Conservation (phyloP, 148 eudicot genomes). For the Linanthus parryae region DNA sequence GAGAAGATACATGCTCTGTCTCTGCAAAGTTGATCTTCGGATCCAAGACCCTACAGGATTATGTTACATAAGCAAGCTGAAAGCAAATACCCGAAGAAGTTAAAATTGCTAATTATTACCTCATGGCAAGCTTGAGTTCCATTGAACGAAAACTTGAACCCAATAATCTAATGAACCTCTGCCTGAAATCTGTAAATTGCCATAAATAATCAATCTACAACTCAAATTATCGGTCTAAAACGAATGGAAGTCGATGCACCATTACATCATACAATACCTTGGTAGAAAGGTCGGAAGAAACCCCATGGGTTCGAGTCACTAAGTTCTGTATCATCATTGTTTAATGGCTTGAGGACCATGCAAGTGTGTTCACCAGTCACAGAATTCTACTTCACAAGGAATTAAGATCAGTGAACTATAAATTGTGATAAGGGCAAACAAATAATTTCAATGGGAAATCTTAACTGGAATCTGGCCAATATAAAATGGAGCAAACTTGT, state of each 20-base stretch:
- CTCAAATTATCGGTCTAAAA: too few relatives aligned
- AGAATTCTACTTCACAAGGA: constrained; percentile 39
- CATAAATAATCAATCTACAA: too few relatives aligned
- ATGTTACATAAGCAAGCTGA: constrained; percentile 7
- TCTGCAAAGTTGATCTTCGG: constrained; percentile 68
- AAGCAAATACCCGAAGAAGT: neutral
- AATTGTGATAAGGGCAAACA: too few relatives aligned
- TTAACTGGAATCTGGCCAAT: constrained; percentile 72
- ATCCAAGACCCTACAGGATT: constrained; percentile 60
- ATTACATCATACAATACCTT: too few relatives aligned
- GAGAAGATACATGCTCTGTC: constrained; percentile 26
- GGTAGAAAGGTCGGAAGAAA: constrained; percentile 60
- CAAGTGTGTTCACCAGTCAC: constrained; percentile 95
- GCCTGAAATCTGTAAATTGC: constrained; percentile 61
- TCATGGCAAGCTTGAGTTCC: constrained; percentile 97
- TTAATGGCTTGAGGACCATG: constrained; percentile 73
- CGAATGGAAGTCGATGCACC: too few relatives aligned
- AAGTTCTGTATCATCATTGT: constrained; percentile 62
- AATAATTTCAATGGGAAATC: constrained; percentile 12
- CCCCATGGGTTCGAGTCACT: constrained; percentile 55
- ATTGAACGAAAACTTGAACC: constrained; percentile 39
- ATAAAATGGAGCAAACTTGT: constrained; percentile 90
- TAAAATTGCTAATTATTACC: constrained; percentile 32
- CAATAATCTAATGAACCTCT: constrained; percentile 43
- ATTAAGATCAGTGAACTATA: too few relatives aligned